These are phyloP conservation scores for Sherardia arvensis DNA, from an alignment of 257 asterid species.

Conservation along the genomic window DNA sequence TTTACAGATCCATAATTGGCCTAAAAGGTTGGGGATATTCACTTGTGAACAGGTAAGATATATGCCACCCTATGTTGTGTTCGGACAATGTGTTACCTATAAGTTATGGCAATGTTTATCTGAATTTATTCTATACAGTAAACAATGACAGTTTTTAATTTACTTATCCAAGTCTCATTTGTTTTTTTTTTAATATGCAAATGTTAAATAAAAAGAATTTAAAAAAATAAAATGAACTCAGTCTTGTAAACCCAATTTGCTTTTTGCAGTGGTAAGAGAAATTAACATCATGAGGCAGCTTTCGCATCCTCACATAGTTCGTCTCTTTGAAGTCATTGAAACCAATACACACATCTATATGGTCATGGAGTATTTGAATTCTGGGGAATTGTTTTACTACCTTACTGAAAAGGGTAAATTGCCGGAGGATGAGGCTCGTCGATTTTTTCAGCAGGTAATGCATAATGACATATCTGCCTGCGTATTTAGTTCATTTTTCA, in stretches of 20 bases:
- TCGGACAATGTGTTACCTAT: neutral
- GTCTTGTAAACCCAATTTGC: neutral
- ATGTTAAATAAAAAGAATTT: no score
- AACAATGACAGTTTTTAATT: neutral
- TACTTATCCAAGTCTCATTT: neutral
- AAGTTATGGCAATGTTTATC: neutral
- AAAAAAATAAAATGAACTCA: no score
- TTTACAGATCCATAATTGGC: neutral
- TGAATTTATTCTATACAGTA: neutral
- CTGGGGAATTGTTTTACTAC: constrained; percentile 52
- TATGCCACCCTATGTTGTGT: neutral
- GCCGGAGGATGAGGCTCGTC: constrained; percentile 57
- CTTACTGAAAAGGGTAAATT: constrained; percentile 37
- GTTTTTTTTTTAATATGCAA: neutral
- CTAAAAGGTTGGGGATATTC: neutral
- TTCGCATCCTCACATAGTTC: constrained; percentile 55
- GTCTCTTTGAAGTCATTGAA: constrained; percentile 60
- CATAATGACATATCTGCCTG: neutral
- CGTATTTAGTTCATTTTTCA: neutral
- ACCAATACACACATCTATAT: constrained; percentile 44
- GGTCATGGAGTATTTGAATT: constrained; percentile 59
- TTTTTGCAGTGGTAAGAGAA: constrained; percentile 46
- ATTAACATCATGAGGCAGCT: constrained; percentile 49
- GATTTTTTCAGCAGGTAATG: constrained; percentile 54
- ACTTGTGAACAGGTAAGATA: neutral